These are phyloP conservation scores for Barnettozyma sucrosica DNA, from an alignment of 805 yeast species.

Conservation along the genomic window DNA sequence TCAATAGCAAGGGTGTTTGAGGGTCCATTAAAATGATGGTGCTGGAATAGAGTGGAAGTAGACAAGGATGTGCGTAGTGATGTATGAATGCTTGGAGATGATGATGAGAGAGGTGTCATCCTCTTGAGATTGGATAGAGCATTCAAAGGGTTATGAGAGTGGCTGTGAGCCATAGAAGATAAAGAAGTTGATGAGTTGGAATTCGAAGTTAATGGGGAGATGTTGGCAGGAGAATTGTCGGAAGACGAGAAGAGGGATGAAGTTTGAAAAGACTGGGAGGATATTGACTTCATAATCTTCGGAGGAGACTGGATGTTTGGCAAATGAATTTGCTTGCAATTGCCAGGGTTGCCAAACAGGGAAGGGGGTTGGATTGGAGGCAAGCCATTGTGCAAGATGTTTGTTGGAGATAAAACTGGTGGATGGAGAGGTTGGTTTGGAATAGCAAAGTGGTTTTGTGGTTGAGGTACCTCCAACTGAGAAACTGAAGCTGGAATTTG, in stretches of 20 bases:
- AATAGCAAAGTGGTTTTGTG: not conserved
- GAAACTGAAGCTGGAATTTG: not conserved
- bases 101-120: constrained; percentile 37
- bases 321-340: constrained; percentile 17
- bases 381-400: not conserved
- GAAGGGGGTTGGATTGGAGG: constrained; percentile 10
- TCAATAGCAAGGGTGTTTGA: not conserved
- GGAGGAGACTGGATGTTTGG: constrained; percentile 28
- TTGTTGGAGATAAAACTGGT: constrained; percentile 4
- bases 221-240: constrained; percentile 22
- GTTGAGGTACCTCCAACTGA: not conserved
- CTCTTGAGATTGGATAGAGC: constrained; percentile 24
- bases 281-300: constrained; percentile 23
- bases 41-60: constrained; percentile 16
- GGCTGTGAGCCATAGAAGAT: constrained; percentile 15
- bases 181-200: constrained; percentile 25
- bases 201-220: constrained; percentile 24
- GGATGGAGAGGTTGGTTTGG: constrained; percentile 8
- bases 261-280: constrained; percentile 23
- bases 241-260: constrained; percentile 21
- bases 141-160: constrained; percentile 15
- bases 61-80: constrained; percentile 23
- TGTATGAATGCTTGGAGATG: constrained; percentile 10
- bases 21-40: constrained; percentile 22
- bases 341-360: constrained; percentile 10